phyloP scores from a whole-genome alignment of 176 grass and related monocot genomes.

The Bromus sterilis region DNA sequence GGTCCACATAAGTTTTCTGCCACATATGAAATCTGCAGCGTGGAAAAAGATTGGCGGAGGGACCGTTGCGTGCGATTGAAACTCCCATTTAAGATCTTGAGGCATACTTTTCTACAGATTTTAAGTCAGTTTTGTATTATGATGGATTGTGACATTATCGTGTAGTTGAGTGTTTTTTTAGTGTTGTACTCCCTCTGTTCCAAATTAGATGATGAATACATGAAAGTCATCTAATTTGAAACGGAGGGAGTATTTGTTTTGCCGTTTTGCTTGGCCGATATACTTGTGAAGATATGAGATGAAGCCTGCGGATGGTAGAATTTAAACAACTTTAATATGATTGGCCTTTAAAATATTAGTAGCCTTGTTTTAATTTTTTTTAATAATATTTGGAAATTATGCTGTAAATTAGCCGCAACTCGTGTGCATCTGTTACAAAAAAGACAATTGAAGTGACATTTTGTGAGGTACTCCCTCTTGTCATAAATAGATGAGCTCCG shows the following conservation, averaged over 20 bases:
- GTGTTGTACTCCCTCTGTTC: too few relatives aligned
- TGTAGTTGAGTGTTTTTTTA: background rate
- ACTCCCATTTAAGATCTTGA: background rate
- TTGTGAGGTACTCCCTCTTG: background rate
- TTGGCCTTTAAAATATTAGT: background rate
- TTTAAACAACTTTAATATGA: background rate
- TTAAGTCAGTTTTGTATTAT: background rate
- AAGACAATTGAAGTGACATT: background rate
- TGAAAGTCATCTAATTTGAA: too few relatives aligned
- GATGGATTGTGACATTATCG: background rate
- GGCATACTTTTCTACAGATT: background rate
- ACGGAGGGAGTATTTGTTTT: background rate
- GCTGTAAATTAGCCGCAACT: background rate
- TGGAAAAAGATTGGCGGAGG: conserved; percentile 3
- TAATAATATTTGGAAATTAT: background rate
- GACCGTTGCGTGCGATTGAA: background rate
- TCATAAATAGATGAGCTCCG: background rate
- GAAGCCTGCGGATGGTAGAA: background rate
- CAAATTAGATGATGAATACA: too few relatives aligned
- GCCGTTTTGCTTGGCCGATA: background rate
- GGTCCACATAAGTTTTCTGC: background rate
- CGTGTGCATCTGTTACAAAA: background rate
- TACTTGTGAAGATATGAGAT: background rate
- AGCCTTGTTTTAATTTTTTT: too few relatives aligned
- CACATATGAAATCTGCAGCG: conserved; percentile 21